Conservation (phyloP, 225 moss, liverwort and hornwort species). For the Pseudisothecium myosuroides region DNA sequence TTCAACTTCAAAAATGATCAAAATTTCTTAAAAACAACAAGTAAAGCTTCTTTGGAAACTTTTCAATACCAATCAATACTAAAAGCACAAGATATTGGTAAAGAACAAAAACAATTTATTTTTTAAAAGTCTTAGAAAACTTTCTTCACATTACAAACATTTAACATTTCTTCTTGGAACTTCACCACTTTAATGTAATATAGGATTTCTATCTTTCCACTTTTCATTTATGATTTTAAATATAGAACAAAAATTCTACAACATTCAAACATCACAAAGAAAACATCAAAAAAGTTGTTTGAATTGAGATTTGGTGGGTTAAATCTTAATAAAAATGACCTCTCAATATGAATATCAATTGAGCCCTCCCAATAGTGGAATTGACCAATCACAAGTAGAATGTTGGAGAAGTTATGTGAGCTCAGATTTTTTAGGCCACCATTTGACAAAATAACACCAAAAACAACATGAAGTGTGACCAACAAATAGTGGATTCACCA, state of each 20-base stretch:
- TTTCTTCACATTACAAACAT: neutral
- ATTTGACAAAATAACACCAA: no score
- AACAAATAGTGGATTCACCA: neutral
- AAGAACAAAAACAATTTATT: no score
- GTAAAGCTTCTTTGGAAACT: neutral
- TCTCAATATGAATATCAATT: rapidly evolving
- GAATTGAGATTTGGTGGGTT: neutral
- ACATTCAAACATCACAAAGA: neutral
- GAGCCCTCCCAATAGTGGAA: rapidly evolving
- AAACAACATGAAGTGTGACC: neutral
- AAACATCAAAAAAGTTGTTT: neutral
- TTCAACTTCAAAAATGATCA: no score
- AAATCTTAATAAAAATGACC: neutral
- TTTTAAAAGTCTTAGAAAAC: neutral
- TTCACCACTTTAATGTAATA: neutral
- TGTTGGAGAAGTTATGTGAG: neutral
- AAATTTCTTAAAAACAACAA: neutral
- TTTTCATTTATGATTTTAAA: neutral
- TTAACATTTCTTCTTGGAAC: neutral
- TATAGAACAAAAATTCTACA: neutral
- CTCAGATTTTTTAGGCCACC: neutral
- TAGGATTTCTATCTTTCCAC: neutral
- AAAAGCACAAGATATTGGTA: no score
- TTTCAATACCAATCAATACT: neutral
- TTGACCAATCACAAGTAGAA: neutral